These are phyloP conservation scores for Phytophthora rubi DNA, from an alignment of 352 stramenopile genomes.

Conservation along the genomic window DNA sequence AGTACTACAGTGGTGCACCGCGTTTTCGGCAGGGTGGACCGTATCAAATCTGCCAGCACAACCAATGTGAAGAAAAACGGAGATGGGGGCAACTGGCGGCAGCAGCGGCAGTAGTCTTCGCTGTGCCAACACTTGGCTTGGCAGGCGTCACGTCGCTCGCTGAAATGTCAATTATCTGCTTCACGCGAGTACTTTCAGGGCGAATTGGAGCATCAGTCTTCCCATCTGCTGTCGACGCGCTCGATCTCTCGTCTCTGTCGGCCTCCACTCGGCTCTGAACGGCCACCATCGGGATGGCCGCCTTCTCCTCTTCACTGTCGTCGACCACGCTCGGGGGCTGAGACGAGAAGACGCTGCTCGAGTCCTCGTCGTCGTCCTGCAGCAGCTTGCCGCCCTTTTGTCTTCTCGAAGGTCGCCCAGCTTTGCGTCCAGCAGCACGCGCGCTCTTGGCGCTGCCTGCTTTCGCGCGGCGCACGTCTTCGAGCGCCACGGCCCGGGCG, in stretches of 20 bases:
- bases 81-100: too few relatives aligned
- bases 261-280: constrained; percentile 2
- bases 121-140: constrained; percentile 4
- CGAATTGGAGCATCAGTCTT: background rate
- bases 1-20: too few relatives aligned
- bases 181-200: background rate
- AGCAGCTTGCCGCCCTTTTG: constrained; percentile 2
- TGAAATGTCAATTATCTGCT: background rate
- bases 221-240: background rate
- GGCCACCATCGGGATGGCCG: constrained; percentile 15
- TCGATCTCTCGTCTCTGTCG: constrained; percentile 8
- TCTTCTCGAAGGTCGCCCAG: constrained; percentile 18
- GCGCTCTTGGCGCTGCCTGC: constrained; percentile 8
- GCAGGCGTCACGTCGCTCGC: background rate
- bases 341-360: constrained; percentile 19
- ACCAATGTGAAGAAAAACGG: too few relatives aligned
- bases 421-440: constrained; percentile 10
- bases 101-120: background rate
- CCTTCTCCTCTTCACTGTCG: constrained; percentile 41
- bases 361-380: constrained; percentile 26
- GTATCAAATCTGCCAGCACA: too few relatives aligned
- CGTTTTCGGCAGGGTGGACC: constrained; percentile 12
- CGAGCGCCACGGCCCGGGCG: constrained; percentile 28
- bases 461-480: constrained; percentile 39
- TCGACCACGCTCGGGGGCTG: constrained; percentile 23